These are phyloP conservation scores for Protea cynaroides DNA, from an alignment of 164 flowering plant species.

Conservation along the genomic window DNA sequence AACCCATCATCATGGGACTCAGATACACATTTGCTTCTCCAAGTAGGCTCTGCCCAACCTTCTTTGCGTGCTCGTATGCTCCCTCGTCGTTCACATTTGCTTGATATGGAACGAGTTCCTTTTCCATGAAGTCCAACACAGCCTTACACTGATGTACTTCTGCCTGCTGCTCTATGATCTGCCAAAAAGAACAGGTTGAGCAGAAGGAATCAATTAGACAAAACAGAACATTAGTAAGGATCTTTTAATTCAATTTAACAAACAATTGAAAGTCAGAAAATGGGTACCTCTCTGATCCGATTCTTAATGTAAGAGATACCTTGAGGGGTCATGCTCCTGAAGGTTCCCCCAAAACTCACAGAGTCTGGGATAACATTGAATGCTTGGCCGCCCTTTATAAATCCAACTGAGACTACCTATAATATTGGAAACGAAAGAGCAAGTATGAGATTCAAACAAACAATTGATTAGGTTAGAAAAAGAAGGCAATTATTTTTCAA, in stretches of 20 bases:
- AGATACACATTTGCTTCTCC: conserved; percentile 43
- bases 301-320: conserved; percentile 35
- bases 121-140: conserved; percentile 57
- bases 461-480: background rate
- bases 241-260: background rate
- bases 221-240: too few species aligned
- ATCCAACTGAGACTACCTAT: conserved; percentile 63
- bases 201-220: too few species aligned
- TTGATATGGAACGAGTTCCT: conserved; percentile 39
- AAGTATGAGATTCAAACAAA: too few species aligned
- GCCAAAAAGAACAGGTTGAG: conserved; percentile 1
- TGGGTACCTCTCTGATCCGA: conserved; percentile 67
- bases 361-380: conserved; percentile 52
- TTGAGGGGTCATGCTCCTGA: conserved; percentile 49
- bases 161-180: conserved; percentile 65
- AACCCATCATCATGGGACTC: conserved; percentile 40
- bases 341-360: conserved; percentile 67
- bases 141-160: conserved; percentile 50
- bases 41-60: conserved; percentile 39
- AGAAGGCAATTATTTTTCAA: too few species aligned
- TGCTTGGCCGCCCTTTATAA: conserved; percentile 47
- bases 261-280: background rate
- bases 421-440: background rate
- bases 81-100: conserved; percentile 46
- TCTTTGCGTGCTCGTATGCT: conserved; percentile 52